Conservation (phyloP, 78 protist species). For the Dictyostelium brefeldianum region DNA sequence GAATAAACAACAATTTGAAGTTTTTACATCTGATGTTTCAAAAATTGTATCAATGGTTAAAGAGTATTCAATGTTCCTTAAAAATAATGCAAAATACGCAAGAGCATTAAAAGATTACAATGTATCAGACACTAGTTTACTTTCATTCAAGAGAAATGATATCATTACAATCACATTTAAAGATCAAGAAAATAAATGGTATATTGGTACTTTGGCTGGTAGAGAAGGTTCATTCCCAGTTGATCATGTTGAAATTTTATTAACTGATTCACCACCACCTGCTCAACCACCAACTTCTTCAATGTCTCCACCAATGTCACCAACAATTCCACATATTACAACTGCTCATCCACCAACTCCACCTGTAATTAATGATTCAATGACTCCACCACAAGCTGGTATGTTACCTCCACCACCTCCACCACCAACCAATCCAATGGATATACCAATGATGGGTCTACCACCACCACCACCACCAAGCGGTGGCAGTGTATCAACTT, state of each 20-base stretch:
- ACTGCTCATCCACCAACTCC: slow-evolving; percentile 31
- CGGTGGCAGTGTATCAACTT: neutral
- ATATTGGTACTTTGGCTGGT: slow-evolving; percentile 58
- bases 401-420: slow-evolving; percentile 27
- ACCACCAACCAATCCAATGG: neutral
- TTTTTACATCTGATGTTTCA: slow-evolving; percentile 7
- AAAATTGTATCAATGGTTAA: slow-evolving; percentile 2
- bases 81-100: slow-evolving; percentile 62
- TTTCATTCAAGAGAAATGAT: slow-evolving; percentile 47
- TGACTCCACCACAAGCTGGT: slow-evolving; percentile 1
- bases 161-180: slow-evolving; percentile 52
- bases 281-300: slow-evolving; percentile 9
- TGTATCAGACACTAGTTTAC: slow-evolving; percentile 47
- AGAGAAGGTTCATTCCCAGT: slow-evolving; percentile 83
- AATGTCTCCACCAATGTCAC: slow-evolving; percentile 23
- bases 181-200: slow-evolving; percentile 79
- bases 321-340: neutral
- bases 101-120: slow-evolving; percentile 65
- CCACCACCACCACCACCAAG: slow-evolving; percentile 72
- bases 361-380: neutral
- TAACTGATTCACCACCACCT: slow-evolving; percentile 40
- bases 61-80: slow-evolving; percentile 21
- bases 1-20: neutral
- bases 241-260: slow-evolving; percentile 65
- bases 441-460: slow-evolving; percentile 5